Base-by-base conservation (phyloP, 2,329 filamentous ascomycete genomes). In the Parascedosporium putredinis region DNA sequence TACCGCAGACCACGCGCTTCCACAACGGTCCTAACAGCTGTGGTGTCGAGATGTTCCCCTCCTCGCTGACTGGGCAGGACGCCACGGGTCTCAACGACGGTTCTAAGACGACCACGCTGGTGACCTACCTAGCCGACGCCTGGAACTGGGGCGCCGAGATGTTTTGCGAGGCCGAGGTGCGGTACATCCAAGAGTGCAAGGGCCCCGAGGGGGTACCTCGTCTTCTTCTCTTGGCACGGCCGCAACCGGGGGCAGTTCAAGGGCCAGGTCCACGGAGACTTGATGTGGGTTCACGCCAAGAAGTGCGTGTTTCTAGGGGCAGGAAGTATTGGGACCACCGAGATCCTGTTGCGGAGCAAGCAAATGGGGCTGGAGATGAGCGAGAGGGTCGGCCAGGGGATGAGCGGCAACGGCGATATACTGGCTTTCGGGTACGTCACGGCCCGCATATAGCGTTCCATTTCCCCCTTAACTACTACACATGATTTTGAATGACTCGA, bases 91-190 rank as follows among this genome's bases (percentile, higher is more conserved):
- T 83, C 51, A 85, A 86, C 55, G 82, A 86, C 59, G 79, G 79
- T 2, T 83, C 78, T 25, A 85, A 84, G 62, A 83, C 74, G 16
- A 81, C 76, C 9, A 83, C 78, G 0, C 67, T 81, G 1, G 78
- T 83, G 33, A 86, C 81, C 0, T 86, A 86, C 56, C 65, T 86
- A 6, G 72, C 78, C 6, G 82, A 86, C 60, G 81, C 83, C 2
- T 85, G 81, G 81, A 83, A 84, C 57, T 83, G 80, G 79, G 83
- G 81, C 7, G 79, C 82, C 10, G 81, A 86, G 57, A 77, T 86
- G 62, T 86, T 86, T 54, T 86, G 82, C 61, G 74, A 81, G 56
- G 81, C 79, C 53, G 80, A 86, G 60, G 82, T 84, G 2, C 70
- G 77, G 42, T 76, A 83, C 57, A 67, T 86, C 47, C 72, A 76